Base-by-base conservation (phyloP, 192 early-diverging fungal genomes). In the Coemansia sp. region DNA sequence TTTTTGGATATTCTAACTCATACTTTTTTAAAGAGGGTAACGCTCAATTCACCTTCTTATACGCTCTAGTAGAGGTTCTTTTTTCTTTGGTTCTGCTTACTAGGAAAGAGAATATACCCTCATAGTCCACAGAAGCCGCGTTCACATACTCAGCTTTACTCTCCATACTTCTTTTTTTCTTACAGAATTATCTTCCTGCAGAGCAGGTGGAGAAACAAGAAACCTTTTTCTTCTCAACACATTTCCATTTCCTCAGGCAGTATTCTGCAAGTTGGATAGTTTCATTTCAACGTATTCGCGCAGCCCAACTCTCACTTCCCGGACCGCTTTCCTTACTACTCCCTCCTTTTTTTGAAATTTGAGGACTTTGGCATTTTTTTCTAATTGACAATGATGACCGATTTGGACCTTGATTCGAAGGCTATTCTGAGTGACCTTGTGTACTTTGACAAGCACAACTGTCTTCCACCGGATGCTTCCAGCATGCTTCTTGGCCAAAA, bases 371-470 rank as follows among this genome's bases (percentile, higher is more conserved):
- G 38, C 16, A 44, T 16, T 44, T 50, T 1, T 19, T 44, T 18
- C 14, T 4, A 24, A 14, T 56, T 5, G 31, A 65, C 62, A 63
- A 73, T 69, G 71, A 75, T 78, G 76, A 70, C 71, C 50, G 76
- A 78, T 64, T 76, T 78, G 62, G 68, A 74, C 65, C 69, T 83
- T 47, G 76, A 78, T 70, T 73, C 81, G 10, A 76, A 83, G 49
- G 71, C 71, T 24, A 83, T 83, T 69, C 67, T 83, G 41, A 70
- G 72, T 49, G 72, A 73, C 48, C 64, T 83, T 62, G 75, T 70
- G 56, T 66, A 70, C 56, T 60, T 83, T 19, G 76, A 78, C 63
- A 68, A 76, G 55, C 72, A 82, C 68, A 65, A 69, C 41, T 49
- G 62, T 22, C 63, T 83, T 16, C 71, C 72, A n/a, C 71, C 66